These are phyloP conservation scores for Primulina huaijiensis DNA, from an alignment of 257 asterid genomes.

Conservation along the genomic window DNA sequence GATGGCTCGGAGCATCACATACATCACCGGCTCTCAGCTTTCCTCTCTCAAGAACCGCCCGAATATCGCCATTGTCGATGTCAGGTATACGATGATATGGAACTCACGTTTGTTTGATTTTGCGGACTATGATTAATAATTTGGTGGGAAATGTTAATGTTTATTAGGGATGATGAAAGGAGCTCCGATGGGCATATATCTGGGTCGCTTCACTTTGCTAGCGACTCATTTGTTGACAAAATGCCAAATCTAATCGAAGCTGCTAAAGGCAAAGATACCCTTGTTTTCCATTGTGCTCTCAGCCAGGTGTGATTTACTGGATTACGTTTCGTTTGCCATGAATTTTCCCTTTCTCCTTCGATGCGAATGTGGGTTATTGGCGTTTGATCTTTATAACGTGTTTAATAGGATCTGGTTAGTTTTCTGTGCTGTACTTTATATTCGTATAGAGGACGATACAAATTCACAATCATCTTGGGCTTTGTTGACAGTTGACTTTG, in stretches of 20 bases:
- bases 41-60: constrained; percentile 60
- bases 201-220: constrained; percentile 86
- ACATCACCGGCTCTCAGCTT: constrained; percentile 76
- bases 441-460: background rate
- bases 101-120: background rate
- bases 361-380: background rate
- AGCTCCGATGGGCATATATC: constrained; percentile 89
- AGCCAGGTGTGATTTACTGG: constrained; percentile 63
- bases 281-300: constrained; percentile 94
- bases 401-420: background rate
- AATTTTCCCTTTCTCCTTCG: background rate
- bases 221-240: constrained; percentile 66
- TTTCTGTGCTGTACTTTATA: background rate
- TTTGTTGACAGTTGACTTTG: too few species aligned
- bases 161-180: constrained; percentile 81
- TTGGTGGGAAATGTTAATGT: constrained; percentile 8
- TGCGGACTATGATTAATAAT: background rate
- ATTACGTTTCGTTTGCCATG: background rate
- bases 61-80: constrained; percentile 74
- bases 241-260: constrained; percentile 66
- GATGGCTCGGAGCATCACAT: constrained; percentile 72
- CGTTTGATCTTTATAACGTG: background rate
- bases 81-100: constrained; percentile 42
- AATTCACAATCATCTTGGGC: background rate
- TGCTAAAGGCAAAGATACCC: constrained; percentile 79